Evolutionary conservation across 306 rosid species (phyloP).

Genomic region (Sindora glabra): DNA sequence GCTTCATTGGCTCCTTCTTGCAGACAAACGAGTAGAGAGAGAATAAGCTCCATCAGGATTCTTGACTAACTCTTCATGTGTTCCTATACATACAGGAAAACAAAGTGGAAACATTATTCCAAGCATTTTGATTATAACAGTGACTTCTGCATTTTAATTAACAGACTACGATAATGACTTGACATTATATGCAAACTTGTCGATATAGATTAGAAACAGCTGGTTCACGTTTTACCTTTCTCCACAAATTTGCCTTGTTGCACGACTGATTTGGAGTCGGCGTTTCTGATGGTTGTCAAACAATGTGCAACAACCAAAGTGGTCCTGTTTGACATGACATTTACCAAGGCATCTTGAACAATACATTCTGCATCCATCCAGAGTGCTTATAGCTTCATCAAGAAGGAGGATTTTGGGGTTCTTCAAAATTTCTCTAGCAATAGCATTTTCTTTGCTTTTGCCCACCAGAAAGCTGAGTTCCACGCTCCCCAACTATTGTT

Average conservation of each 20-base stretch:
- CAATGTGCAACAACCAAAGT: constrained; percentile 92
- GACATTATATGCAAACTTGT: neutral
- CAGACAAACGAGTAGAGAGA: constrained; percentile 64
- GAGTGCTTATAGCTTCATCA: constrained; percentile 90
- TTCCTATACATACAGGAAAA: constrained; percentile 47
- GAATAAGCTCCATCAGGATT: constrained; percentile 68
- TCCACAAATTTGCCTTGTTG: constrained; percentile 78
- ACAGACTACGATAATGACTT: too few relatives aligned
- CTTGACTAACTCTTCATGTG: constrained; percentile 52
- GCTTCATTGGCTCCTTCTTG: constrained; percentile 47
- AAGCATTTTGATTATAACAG: too few relatives aligned
- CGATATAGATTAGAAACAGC: too few relatives aligned
- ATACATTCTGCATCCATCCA: constrained; percentile 81
- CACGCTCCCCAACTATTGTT: constrained; percentile 82
- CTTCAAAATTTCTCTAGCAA: constrained; percentile 88
- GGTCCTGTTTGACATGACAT: constrained; percentile 60
- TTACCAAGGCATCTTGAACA: constrained; percentile 77
- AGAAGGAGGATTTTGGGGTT: constrained; percentile 82
- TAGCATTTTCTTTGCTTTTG: constrained; percentile 96
- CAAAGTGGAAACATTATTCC: too few relatives aligned
- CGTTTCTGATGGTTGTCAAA: constrained; percentile 79
- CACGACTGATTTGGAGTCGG: constrained; percentile 74
- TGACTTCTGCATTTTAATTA: too few relatives aligned
- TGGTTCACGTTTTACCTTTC: constrained; percentile 35
- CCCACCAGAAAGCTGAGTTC: constrained; percentile 91